Conservation (phyloP, 148 eudicot genomes). For the Amaranthus hypochondriacus region DNA sequence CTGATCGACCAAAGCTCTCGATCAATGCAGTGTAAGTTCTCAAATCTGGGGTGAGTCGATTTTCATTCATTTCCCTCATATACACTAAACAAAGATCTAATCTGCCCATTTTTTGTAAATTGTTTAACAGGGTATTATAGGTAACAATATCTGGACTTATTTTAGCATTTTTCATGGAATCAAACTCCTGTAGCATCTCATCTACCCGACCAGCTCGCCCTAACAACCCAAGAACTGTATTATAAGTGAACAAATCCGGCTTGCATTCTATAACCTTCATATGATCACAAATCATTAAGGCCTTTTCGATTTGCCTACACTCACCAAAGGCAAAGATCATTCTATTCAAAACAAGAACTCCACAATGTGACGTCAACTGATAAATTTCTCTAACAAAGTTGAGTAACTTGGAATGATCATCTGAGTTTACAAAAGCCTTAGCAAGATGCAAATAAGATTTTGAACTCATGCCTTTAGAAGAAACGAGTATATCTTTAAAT, state of each 20-base stretch:
- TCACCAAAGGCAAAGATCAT: conserved; percentile 64
- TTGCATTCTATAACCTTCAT: conserved; percentile 47
- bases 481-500: conserved; percentile 54
- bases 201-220: conserved; percentile 59
- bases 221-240: conserved; percentile 62
- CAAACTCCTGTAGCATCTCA: conserved; percentile 71
- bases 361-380: conserved; percentile 43
- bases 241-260: conserved; percentile 78
- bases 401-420: conserved; percentile 34
- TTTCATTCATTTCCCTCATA: conserved; percentile 55
- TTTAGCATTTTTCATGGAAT: conserved; percentile 51
- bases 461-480: conserved; percentile 32
- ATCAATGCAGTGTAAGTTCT: conserved; percentile 71
- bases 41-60: conserved; percentile 61
- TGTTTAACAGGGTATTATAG: conserved; percentile 68
- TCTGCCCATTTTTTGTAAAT: conserved; percentile 62
- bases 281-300: conserved; percentile 44
- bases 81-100: conserved; percentile 41
- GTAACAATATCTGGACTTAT: conserved; percentile 64
- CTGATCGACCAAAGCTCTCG: conserved; percentile 74
- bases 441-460: conserved; percentile 51
- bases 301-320: conserved; percentile 55
- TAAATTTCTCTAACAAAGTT: conserved; percentile 47
- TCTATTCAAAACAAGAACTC: conserved; percentile 53
- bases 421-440: conserved; percentile 44